phyloP scores from a whole-genome alignment of 129 eudicot species.

The Chrysanthemum makinoi region DNA sequence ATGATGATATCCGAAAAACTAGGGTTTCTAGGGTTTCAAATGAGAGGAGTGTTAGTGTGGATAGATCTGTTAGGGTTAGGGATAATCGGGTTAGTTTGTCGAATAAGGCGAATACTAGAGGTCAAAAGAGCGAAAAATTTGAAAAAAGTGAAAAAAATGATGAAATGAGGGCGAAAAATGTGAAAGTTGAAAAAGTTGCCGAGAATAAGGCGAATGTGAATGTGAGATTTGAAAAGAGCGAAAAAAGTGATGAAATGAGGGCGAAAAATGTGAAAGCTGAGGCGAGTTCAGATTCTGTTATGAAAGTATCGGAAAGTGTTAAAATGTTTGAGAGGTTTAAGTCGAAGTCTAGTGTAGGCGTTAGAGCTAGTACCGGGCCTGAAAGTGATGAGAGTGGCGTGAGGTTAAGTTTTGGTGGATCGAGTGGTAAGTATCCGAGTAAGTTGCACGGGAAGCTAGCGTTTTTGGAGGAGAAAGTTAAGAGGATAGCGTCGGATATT shows the following conservation, averaged over 20 bases:
- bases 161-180: constrained; percentile 3
- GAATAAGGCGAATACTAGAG: not conserved
- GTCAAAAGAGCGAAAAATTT: too few species aligned
- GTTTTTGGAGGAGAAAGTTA: constrained; percentile 84
- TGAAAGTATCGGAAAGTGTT: too few species aligned
- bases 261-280: constrained; percentile 21
- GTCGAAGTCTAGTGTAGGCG: constrained; percentile 27
- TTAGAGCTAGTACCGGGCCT: constrained; percentile 21
- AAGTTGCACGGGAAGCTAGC: constrained; percentile 95
- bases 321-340: constrained; percentile 27
- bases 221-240: not conserved
- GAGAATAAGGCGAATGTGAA: not conserved
- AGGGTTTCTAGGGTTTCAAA: constrained; percentile 61
- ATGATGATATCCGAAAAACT: constrained; percentile 42
- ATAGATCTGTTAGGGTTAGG: constrained; percentile 29
- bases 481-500: constrained; percentile 84
- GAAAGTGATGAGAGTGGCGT: constrained; percentile 32
- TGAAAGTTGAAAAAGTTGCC: constrained; percentile 15
- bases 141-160: too few species aligned
- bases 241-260: too few species aligned
- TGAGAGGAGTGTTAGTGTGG: constrained; percentile 37
- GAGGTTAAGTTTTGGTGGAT: constrained; percentile 27
- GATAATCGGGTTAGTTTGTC: constrained; percentile 9
- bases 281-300: constrained; percentile 9
- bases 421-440: constrained; percentile 51